Conservation (phyloP, 1,284 basidiomycete species). For the Pterula multifida region DNA sequence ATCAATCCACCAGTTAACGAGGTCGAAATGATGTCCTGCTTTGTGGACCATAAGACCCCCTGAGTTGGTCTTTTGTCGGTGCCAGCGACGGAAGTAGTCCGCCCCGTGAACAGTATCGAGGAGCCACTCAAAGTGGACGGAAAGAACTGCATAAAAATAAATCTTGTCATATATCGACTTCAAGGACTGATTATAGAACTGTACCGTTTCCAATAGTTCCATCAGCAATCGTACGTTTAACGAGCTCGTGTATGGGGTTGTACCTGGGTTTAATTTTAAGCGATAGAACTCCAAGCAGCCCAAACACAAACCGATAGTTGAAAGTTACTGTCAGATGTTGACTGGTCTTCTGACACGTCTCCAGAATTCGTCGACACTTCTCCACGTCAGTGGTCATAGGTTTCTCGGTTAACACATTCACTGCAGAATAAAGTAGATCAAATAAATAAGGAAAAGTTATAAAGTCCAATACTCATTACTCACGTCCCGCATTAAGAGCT, state of each 20-base stretch:
- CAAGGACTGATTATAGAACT: background rate
- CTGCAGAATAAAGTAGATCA: slow-evolving; percentile 12
- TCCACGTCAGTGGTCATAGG: slow-evolving; percentile 42
- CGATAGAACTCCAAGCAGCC: background rate
- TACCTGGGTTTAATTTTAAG: slow-evolving; percentile 23
- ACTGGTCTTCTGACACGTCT: slow-evolving; percentile 29
- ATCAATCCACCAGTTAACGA: slow-evolving; percentile 46
- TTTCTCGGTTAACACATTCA: slow-evolving; percentile 38
- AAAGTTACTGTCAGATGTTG: slow-evolving; percentile 32
- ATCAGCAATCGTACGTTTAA: slow-evolving; percentile 34
- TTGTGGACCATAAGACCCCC: slow-evolving; percentile 45
- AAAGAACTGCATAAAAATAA: slow-evolving; percentile 22
- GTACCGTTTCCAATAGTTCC: slow-evolving; percentile 35
- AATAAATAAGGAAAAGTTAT: background rate
- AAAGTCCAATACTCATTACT: background rate
- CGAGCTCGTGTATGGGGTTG: slow-evolving; percentile 43
- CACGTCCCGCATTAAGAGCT: slow-evolving; percentile 26
- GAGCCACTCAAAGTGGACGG: slow-evolving; percentile 46
- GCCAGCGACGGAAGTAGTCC: slow-evolving; percentile 46
- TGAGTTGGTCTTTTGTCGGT: slow-evolving; percentile 36
- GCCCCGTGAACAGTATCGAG: slow-evolving; percentile 39
- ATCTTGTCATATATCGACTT: background rate
- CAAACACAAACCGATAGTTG: slow-evolving; percentile 24
- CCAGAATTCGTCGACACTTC: slow-evolving; percentile 34
- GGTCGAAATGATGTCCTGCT: slow-evolving; percentile 39